phyloP scores from a whole-genome alignment of 768 basidiomycete species.

The Pleurotus djamor region DNA sequence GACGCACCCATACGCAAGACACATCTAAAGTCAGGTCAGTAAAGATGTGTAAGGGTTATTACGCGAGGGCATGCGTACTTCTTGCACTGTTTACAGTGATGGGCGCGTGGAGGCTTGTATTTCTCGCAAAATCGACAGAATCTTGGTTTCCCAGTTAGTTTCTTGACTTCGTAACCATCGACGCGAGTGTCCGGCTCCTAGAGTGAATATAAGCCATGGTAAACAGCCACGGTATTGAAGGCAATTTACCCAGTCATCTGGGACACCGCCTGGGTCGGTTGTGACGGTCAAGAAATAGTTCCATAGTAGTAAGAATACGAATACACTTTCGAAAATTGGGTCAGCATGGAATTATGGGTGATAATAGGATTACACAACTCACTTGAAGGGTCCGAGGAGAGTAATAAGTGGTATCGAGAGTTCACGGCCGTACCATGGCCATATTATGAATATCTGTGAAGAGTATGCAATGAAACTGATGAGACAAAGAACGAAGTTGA shows the following conservation, averaged over 20 bases:
- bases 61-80: constrained; percentile 41
- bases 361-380: constrained; percentile 22
- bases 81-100: constrained; percentile 91
- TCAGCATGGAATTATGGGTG: constrained; percentile 7
- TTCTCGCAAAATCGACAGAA: constrained; percentile 84
- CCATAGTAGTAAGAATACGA: constrained; percentile 79
- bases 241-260: constrained; percentile 66
- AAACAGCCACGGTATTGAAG: neutral
- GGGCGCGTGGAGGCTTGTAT: constrained; percentile 87
- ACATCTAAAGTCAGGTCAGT: constrained; percentile 44
- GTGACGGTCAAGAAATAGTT: constrained; percentile 85
- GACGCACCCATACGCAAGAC: constrained; percentile 84
- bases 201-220: neutral
- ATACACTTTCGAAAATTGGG: constrained; percentile 41
- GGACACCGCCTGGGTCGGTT: constrained; percentile 86
- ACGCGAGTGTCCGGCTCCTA: constrained; percentile 76
- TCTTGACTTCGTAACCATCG: constrained; percentile 87
- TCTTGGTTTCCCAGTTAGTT: constrained; percentile 75
- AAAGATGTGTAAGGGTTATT: neutral
- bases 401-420: constrained; percentile 71
- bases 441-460: constrained; percentile 85
- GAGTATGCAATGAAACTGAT: constrained; percentile 89
- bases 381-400: constrained; percentile 93
- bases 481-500: constrained; percentile 66
- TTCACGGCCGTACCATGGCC: constrained; percentile 87